Evolutionary conservation across 371 early-diverging fungal species (phyloP).

Genomic region (Mortierella sp.): DNA sequence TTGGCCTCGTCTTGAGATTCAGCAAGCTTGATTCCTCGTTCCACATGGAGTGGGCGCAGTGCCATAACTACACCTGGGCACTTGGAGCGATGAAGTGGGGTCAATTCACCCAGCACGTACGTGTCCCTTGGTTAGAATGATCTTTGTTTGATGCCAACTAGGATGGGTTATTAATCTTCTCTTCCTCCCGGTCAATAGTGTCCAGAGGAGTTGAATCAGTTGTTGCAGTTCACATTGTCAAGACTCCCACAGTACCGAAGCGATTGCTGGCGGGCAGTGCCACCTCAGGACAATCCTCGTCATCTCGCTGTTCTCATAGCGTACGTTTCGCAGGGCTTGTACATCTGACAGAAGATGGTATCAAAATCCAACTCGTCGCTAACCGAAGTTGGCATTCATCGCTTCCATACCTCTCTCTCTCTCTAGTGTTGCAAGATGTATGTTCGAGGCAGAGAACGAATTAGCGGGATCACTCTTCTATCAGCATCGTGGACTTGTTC

Average conservation of each 20-base stretch:
- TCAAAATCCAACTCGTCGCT: not conserved
- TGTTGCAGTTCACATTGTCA: conserved; percentile 28
- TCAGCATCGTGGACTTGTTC: conserved; percentile 26
- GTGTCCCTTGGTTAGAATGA: not conserved
- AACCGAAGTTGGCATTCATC: no score
- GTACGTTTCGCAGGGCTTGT: no score
- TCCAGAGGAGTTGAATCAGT: conserved; percentile 30
- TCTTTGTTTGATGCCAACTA: not conserved
- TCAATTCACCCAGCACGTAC: conserved; percentile 31
- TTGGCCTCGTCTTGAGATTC: conserved; percentile 42
- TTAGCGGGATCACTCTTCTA: conserved; percentile 31
- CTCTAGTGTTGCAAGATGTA: not conserved
- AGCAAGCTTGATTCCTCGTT: conserved; percentile 15
- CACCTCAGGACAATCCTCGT: conserved; percentile 9
- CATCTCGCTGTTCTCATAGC: conserved; percentile 13
- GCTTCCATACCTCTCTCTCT: no score
- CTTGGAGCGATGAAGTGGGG: conserved; percentile 50
- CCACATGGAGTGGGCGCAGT: conserved; percentile 35
- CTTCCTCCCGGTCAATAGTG: conserved; percentile 15
- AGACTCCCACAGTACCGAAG: conserved; percentile 26
- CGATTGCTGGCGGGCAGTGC: conserved; percentile 39
- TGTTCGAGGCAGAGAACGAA: conserved; percentile 34
- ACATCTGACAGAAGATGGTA: no score
- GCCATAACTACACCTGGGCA: conserved; percentile 46
- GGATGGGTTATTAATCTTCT: not conserved